Base-by-base conservation (phyloP, 345 rosid genomes). In the Trapa incisa region DNA sequence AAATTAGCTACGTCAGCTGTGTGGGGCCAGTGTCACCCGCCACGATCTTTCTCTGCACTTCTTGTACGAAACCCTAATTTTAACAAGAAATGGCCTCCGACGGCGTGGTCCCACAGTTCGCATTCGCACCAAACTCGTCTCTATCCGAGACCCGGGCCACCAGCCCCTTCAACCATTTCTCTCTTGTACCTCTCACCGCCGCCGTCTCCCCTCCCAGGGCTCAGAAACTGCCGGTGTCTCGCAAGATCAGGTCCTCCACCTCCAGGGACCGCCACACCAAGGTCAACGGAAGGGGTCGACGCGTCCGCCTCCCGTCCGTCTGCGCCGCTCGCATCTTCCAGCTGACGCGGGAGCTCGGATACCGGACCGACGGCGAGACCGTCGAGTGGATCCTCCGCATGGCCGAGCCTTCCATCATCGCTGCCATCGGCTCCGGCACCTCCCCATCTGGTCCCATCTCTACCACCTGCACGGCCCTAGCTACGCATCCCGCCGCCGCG, bases 361-460 rank as follows among this genome's bases (percentile, higher is more conserved):
- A 70, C 32, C 16, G 61, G 0, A 64, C 58, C 37, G 57, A 66
- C 3, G 75, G 83, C 16, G 68, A 77, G 68, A 75, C 83, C 68
- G 42, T 80, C 29, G 71, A 72, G 53, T 80, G 80, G 83, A 78
- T 80, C 61, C 78, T 80, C 57, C 12, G 33, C 48, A 71, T 64
- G 10, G 72, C 68, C 39, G 72, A 71, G 53, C 7, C 71, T 57
- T 32, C 71, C 3, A 56, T 64, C 63, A 39, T 70, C 38, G 68
- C 67, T 37, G 47, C 88, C 1, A 64, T 85, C 1, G 76, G 65
- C 1, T 77, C 80, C 16, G 54, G 84, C 9, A 77, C 81, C 60
- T 52, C 79, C 2, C 52, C 80, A 6, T 80, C 82, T 35, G 38
- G 78, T 32, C 42, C 65, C 22, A 64, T 79, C 0, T 72, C 87